Evolutionary conservation across 441 rosid genomes (phyloP).

Genomic region (Pelargonium cotyledonis): DNA sequence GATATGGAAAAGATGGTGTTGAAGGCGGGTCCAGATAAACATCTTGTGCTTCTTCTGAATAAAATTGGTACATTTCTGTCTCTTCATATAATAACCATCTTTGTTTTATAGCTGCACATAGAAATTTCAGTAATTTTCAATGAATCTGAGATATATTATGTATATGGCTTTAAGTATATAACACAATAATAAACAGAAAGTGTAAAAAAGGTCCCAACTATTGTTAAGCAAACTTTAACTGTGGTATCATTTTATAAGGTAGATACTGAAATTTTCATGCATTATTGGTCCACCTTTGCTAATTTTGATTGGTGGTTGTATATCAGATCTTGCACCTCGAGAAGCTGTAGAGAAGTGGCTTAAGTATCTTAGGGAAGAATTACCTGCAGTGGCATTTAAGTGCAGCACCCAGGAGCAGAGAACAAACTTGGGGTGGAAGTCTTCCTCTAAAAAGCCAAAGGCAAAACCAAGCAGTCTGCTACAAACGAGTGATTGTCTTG

Average conservation of each 20-base stretch:
- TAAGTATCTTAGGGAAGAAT: slow-evolving; percentile 80
- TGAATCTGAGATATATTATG: not conserved
- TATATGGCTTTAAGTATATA: no score
- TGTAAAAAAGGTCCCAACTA: not conserved
- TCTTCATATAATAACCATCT: not conserved
- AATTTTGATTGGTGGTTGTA: not conserved
- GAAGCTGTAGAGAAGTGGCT: slow-evolving; percentile 97
- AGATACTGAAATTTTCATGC: not conserved
- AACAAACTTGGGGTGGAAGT: slow-evolving; percentile 85
- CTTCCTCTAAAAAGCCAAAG: slow-evolving; percentile 44
- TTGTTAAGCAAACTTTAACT: not conserved
- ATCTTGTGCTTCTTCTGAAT: slow-evolving; percentile 73
- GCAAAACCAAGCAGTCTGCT: slow-evolving; percentile 51
- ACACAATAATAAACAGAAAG: not conserved
- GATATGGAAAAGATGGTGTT: slow-evolving; percentile 96
- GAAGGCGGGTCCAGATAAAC: slow-evolving; percentile 74
- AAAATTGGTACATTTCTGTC: slow-evolving; percentile 58
- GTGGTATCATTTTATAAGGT: not conserved
- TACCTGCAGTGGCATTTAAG: slow-evolving; percentile 92
- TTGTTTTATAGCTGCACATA: not conserved
- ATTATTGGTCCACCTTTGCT: not conserved
- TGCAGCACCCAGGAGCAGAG: slow-evolving; percentile 93
- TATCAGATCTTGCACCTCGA: slow-evolving; percentile 85
- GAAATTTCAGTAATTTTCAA: not conserved
- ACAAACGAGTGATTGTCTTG: slow-evolving; percentile 96